Evolutionary conservation across 2,329 filamentous ascomycete species (phyloP), one percentile per base, ranked within the genome.

Genomic region (Fusarium praegraminearum): DNA sequence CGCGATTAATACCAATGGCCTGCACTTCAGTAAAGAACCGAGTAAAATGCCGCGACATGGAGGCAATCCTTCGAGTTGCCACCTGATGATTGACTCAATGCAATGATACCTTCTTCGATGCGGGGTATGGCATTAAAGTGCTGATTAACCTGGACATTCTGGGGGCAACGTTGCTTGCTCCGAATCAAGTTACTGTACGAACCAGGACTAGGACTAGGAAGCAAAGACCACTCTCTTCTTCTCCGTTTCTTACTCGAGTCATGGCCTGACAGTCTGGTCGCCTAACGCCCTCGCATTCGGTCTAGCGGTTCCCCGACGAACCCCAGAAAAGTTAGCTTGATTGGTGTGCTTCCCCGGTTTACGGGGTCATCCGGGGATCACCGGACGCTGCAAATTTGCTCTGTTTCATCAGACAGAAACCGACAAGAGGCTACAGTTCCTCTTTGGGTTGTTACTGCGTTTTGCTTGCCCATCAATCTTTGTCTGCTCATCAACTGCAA

Each of bases 331-430:
- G 12, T 24, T 8, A n/a, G 30, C 7, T 41, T 62, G 45, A 40
- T 62, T 62, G 46, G 57, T n/a, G 4, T 6, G 3, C 28, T 52
- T 18, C 35, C 22, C 16, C 30, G 18, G 30, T 46, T 22, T 32
- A 30, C 18, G 44, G 56, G 54, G 57, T 43, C 54, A 26, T 32
- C 44, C 61, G 61, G 59, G 44, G 44, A 64, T 64, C 50, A 33
- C 38, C 59, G 51, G 59, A 11, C 32, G 26, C 51, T 64, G 44
- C 36, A 64, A 63, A 58, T 38, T 50, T 64, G 24, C 51, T 56
- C 13, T 63, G 58, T 50, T 50, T 57, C 26, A 41, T 49, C 35
- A 28, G 18, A 15, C 28, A 30, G 28, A 30, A 22, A 22, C 20
- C 20, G 20, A 40, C 18, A 9, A 38, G 44, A 65, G 61, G 61